A percentile compares a stretch with the other conserved stretches of the same genome.
Conservation (phyloP, 78 protist genomes). For the Trichosphaerium sp. region DNA sequence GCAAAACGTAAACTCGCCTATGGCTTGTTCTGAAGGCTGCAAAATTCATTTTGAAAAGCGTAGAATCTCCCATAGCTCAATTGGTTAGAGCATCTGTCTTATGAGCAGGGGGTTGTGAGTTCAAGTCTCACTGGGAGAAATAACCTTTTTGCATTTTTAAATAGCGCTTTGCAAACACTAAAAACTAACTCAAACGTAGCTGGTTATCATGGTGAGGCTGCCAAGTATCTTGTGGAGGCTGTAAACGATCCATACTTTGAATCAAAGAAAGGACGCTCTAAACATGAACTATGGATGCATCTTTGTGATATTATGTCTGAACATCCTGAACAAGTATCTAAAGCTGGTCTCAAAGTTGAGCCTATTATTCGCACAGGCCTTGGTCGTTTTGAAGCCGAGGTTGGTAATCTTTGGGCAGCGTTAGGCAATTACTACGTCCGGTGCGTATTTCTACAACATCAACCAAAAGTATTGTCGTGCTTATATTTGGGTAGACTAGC, state of each 20-base stretch:
- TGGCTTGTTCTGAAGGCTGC: too few relatives aligned
- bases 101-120: too few relatives aligned
- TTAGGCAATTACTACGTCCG: conserved; percentile 86
- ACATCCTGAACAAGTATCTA: conserved; percentile 30
- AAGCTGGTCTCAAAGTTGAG: conserved; percentile 29
- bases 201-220: conserved; percentile 76
- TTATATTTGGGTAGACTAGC: not conserved
- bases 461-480: not conserved
- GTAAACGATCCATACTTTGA: conserved; percentile 58
- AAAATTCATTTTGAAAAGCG: too few relatives aligned
- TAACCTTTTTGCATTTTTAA: not conserved
- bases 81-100: too few relatives aligned
- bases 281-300: conserved; percentile 88
- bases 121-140: too few relatives aligned
- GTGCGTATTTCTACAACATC: conserved; percentile 86
- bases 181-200: too few relatives aligned
- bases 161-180: conserved; percentile 24
- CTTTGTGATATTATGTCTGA: conserved; percentile 74
- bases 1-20: too few relatives aligned
- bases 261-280: conserved; percentile 63
- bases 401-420: conserved; percentile 86
- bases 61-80: too few relatives aligned
- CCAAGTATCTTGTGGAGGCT: conserved; percentile 17
- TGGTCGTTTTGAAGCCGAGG: conserved; percentile 64
- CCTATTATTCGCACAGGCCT: conserved; percentile 69